Percentiles rank a stretch among this genome's conserved stretches.
These are phyloP conservation scores for Calocera viscosa DNA, from an alignment of 768 basidiomycete genomes.

Conservation along the genomic window DNA sequence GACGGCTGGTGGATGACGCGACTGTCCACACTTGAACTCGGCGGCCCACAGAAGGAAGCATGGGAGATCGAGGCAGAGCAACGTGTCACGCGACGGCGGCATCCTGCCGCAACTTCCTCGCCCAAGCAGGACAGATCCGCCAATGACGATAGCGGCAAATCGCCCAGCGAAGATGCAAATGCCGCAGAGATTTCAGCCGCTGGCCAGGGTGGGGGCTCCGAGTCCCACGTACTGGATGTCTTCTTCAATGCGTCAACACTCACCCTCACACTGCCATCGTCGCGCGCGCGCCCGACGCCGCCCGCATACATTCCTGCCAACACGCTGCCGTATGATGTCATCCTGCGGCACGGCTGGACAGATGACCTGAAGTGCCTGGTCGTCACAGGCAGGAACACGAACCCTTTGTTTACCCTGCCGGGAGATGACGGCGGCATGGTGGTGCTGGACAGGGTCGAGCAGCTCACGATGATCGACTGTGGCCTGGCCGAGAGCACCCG, in stretches of 20 bases:
- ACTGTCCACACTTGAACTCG: background rate
- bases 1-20: constrained; percentile 1
- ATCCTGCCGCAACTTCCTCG: background rate
- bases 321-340: constrained; percentile 5
- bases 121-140: background rate
- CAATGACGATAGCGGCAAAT: background rate
- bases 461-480: background rate
- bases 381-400: background rate
- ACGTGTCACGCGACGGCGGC: background rate
- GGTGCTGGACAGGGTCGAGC: background rate
- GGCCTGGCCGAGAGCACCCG: background rate
- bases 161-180: background rate
- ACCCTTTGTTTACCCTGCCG: constrained; percentile 4
- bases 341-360: constrained; percentile 2
- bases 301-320: background rate
- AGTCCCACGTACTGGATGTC: background rate
- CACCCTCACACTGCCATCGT: background rate
- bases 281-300: background rate
- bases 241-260: background rate
- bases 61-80: constrained; percentile 3
- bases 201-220: background rate
- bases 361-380: background rate
- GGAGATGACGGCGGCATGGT: background rate
- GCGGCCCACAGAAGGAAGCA: background rate
- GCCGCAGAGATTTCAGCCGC: background rate